Evolutionary conservation across 75 land plant genomes (phyloP).

Genomic region (Gnetum montanum): DNA sequence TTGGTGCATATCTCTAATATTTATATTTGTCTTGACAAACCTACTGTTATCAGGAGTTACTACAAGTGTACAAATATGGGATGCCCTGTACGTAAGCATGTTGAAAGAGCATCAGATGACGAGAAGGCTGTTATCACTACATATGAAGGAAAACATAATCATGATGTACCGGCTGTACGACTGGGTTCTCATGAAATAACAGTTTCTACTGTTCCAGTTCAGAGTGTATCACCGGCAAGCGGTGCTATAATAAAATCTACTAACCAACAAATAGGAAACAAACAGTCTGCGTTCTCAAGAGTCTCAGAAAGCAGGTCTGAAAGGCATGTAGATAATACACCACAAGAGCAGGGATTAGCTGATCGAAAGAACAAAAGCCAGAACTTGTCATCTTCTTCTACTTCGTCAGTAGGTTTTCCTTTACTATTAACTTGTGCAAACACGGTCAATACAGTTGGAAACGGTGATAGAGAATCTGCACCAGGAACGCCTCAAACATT

Average conservation of each 20-base stretch:
- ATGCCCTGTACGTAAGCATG: conserved; percentile 83
- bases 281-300: conserved; percentile 1
- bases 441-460: not conserved
- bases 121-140: conserved; percentile 82
- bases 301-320: conserved; percentile 9
- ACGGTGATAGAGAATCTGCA: not conserved
- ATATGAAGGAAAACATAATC: conserved; percentile 90
- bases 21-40: conserved; percentile 1
- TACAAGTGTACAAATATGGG: conserved; percentile 78
- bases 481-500: not conserved
- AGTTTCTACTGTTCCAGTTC: not conserved
- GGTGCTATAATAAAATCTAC: not conserved
- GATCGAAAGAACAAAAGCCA: not conserved
- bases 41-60: conserved; percentile 78
- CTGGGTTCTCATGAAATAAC: conserved; percentile 47
- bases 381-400: not conserved
- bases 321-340: conserved; percentile 2
- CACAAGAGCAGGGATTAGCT: not conserved
- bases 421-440: not conserved
- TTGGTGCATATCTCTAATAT: too few relatives aligned
- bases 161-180: conserved; percentile 73
- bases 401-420: not conserved
- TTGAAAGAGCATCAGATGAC: conserved; percentile 80
- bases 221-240: not conserved
- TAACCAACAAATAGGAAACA: not conserved